phyloP scores from a whole-genome alignment of 257 asterid genomes.

The Haberlea rhodopensis region DNA sequence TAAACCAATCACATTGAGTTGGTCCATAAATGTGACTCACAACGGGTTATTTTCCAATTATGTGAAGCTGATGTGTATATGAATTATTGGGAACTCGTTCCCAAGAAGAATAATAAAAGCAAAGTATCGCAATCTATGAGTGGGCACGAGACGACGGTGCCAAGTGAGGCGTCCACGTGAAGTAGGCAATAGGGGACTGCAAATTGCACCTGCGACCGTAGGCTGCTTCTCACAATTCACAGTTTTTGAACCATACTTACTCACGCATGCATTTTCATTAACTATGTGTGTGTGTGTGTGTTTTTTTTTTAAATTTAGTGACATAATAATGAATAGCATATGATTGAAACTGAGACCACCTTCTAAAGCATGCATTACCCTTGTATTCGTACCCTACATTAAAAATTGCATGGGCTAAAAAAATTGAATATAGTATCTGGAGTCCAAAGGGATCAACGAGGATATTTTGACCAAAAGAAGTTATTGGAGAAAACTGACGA shows the following conservation, averaged over 20 bases:
- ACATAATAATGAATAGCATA: background rate
- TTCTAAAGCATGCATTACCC: background rate
- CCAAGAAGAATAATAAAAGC: background rate
- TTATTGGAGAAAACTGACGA: too few species aligned
- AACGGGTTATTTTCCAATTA: too few species aligned
- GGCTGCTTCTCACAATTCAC: constrained; percentile 20
- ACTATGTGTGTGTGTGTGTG: too few species aligned
- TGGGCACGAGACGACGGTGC: constrained; percentile 11
- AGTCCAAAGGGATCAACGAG: too few species aligned
- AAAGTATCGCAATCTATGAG: constrained; percentile 1
- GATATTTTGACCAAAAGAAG: too few species aligned
- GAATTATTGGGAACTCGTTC: too few species aligned
- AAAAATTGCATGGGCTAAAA: background rate
- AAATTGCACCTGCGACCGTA: constrained; percentile 25
- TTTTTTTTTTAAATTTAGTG: too few species aligned
- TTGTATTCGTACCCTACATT: background rate
- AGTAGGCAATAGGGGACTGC: constrained; percentile 32
- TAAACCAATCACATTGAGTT: too few species aligned
- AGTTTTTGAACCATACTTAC: constrained; percentile 24
- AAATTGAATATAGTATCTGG: too few species aligned
- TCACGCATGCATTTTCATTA: too few species aligned
- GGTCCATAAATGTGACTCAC: too few species aligned
- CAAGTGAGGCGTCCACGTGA: constrained; percentile 27
- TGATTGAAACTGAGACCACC: background rate
- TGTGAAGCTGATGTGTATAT: too few species aligned